These are phyloP conservation scores for Coniella vitis DNA, from an alignment of 2,329 filamentous ascomycete genomes.

Conservation along the genomic window DNA sequence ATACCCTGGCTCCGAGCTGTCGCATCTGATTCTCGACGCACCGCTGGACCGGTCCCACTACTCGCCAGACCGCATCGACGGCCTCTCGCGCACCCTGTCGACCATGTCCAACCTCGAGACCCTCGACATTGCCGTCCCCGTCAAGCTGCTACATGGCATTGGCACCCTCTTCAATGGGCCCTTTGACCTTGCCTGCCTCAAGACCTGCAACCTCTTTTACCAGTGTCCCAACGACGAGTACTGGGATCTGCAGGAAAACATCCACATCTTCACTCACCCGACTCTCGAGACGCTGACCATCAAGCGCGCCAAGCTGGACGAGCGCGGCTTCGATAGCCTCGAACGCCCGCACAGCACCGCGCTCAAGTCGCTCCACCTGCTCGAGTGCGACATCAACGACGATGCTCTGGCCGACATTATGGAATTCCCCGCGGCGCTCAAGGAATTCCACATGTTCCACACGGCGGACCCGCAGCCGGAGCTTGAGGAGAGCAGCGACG, in stretches of 20 bases:
- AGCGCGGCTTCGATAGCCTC: constrained; percentile 40
- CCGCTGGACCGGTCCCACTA: constrained; percentile 29
- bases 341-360: constrained; percentile 41
- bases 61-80: constrained; percentile 30
- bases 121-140: constrained; percentile 39
- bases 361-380: constrained; percentile 35
- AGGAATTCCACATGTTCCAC: constrained; percentile 43
- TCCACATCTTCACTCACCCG: constrained; percentile 44
- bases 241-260: constrained; percentile 46
- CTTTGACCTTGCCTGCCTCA: constrained; percentile 42
- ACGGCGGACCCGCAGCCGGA: constrained; percentile 31
- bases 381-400: constrained; percentile 45
- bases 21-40: constrained; percentile 32
- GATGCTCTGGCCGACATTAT: constrained; percentile 33
- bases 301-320: constrained; percentile 36
- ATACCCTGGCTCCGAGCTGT: constrained; percentile 37
- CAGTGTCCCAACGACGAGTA: constrained; percentile 36
- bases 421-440: constrained; percentile 36
- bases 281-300: constrained; percentile 40
- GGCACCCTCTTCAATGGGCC: constrained; percentile 43
- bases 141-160: constrained; percentile 36
- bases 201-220: constrained; percentile 40
- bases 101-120: constrained; percentile 44
- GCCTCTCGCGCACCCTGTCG: constrained; percentile 38
- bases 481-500: constrained; percentile 40